Conservation (phyloP, 1,284 basidiomycete genomes). For the Uromyces viciae-fabae region DNA sequence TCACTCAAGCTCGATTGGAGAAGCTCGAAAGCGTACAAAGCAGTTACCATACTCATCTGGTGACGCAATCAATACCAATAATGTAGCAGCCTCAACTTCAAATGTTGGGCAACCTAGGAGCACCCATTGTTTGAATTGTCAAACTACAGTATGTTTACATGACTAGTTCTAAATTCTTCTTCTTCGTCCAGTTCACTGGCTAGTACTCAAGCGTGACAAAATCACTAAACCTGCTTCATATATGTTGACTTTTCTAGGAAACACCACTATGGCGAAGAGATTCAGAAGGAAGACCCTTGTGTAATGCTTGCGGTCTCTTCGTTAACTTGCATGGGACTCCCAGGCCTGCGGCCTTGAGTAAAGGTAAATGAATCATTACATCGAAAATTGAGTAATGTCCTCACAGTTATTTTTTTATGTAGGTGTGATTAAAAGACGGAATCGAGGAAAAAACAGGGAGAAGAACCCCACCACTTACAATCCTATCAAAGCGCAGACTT, state of each 20-base stretch:
- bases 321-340: slow-evolving; percentile 35
- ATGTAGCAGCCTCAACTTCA: background rate
- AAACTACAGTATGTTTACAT: slow-evolving; percentile 23
- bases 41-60: slow-evolving; percentile 33
- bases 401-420: background rate
- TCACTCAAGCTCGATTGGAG: slow-evolving; percentile 28
- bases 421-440: slow-evolving; percentile 31
- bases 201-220: background rate
- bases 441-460: slow-evolving; percentile 34
- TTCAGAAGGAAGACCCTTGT: slow-evolving; percentile 55
- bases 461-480: too few species aligned
- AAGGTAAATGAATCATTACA: background rate
- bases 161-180: too few species aligned
- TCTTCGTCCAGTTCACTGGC: background rate
- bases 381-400: background rate
- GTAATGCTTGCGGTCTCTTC: slow-evolving; percentile 53
- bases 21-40: slow-evolving; percentile 34
- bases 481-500: too few species aligned
- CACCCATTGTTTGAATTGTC: slow-evolving; percentile 27
- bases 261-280: slow-evolving; percentile 55
- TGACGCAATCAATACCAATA: background rate
- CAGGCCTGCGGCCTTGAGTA: slow-evolving; percentile 21
- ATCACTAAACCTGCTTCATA: background rate
- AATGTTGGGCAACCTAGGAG: background rate
- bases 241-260: slow-evolving; percentile 46